Percentiles rank a stretch among this genome's conserved stretches.
Evolutionary conservation across 2,329 filamentous ascomycete species (phyloP).

Genomic region (Drechslera avenae): DNA sequence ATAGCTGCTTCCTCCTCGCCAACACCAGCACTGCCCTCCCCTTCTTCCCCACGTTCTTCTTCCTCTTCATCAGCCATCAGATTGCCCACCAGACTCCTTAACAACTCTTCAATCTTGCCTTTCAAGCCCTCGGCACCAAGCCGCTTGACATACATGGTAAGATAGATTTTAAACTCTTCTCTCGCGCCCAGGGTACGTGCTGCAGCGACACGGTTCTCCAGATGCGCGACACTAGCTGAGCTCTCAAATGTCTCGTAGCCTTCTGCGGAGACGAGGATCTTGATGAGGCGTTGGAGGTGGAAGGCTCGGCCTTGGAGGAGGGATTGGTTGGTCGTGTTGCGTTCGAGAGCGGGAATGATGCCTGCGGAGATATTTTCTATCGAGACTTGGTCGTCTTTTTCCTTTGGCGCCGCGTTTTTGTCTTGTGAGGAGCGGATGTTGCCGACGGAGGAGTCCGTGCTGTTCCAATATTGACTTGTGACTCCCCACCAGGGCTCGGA

Average conservation of each 20-base stretch:
- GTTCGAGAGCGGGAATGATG: slow-evolving; percentile 89
- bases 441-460: slow-evolving; percentile 85
- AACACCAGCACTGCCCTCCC: slow-evolving; percentile 64
- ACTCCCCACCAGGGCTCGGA: slow-evolving; percentile 98
- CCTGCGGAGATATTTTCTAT: slow-evolving; percentile 78
- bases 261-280: slow-evolving; percentile 82
- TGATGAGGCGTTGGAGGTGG: slow-evolving; percentile 88
- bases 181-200: slow-evolving; percentile 81
- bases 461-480: slow-evolving; percentile 98
- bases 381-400: slow-evolving; percentile 55
- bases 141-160: slow-evolving; percentile 98
- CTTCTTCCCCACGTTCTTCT: slow-evolving; percentile 63
- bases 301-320: slow-evolving; percentile 90
- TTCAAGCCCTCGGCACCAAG: slow-evolving; percentile 87
- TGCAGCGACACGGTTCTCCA: slow-evolving; percentile 92
- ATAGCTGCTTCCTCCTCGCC: slow-evolving; percentile 56
- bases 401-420: slow-evolving; percentile 30
- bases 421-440: slow-evolving; percentile 70
- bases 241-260: slow-evolving; percentile 93
- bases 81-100: slow-evolving; percentile 80
- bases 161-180: slow-evolving; percentile 91
- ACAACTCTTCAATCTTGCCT: slow-evolving; percentile 88
- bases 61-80: slow-evolving; percentile 62
- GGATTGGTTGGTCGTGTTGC: slow-evolving; percentile 92
- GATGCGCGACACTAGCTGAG: slow-evolving; percentile 86